phyloP scores from a whole-genome alignment of 2,329 filamentous ascomycete species.

The Fusarium nurragi region DNA sequence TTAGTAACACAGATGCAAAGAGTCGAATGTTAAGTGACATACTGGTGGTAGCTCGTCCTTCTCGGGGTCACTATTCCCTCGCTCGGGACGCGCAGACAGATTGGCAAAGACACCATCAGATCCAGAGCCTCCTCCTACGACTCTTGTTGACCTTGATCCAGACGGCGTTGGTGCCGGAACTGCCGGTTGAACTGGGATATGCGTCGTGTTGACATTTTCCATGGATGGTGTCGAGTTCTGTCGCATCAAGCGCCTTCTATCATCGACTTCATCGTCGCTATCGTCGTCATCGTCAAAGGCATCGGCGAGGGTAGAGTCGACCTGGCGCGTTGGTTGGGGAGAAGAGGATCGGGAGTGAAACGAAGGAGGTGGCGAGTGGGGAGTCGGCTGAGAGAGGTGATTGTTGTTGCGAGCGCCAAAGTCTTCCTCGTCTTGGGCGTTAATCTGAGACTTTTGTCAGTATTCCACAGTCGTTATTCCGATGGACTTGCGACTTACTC shows the following conservation, averaged over 20 bases:
- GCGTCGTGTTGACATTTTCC: constrained; percentile 34
- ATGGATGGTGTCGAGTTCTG: constrained; percentile 57
- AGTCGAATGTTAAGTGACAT: constrained; percentile 54
- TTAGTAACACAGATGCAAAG: constrained; percentile 45
- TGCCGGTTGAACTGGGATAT: constrained; percentile 20
- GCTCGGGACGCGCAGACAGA: constrained; percentile 87
- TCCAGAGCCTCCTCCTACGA: constrained; percentile 78
- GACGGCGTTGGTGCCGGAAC: constrained; percentile 42
- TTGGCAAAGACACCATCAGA: constrained; percentile 98
- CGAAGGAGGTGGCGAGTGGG: constrained; percentile 77
- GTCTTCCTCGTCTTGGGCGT: constrained; percentile 67
- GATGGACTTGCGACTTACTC: constrained; percentile 54
- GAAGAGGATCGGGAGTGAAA: constrained; percentile 85
- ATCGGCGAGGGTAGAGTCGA: constrained; percentile 86
- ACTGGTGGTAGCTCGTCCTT: constrained; percentile 93
- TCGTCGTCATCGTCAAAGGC: constrained; percentile 88
- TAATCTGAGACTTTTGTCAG: constrained; percentile 57
- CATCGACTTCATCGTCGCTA: constrained; percentile 76
- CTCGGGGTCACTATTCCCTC: constrained; percentile 77
- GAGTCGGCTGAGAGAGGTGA: constrained; percentile 51
- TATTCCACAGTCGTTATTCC: background rate
- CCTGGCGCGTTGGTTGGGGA: constrained; percentile 55
- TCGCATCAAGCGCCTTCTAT: constrained; percentile 86
- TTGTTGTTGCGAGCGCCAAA: constrained; percentile 45
- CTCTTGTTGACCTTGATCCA: constrained; percentile 53